Base-by-base conservation (phyloP, 2,329 filamentous ascomycete species). In the Hypoxylon rubiginosum region DNA sequence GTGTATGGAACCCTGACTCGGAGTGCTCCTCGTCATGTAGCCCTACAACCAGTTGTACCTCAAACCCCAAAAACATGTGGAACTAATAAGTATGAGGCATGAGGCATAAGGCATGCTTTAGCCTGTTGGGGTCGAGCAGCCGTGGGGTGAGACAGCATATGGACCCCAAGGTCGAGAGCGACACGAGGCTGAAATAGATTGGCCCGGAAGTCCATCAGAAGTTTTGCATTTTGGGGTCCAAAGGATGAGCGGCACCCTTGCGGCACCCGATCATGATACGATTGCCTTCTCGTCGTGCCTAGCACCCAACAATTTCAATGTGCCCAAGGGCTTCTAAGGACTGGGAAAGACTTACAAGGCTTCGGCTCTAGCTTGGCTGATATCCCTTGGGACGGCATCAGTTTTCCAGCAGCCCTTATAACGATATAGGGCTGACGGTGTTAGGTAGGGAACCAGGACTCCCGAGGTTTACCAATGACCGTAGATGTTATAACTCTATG, bases 81-180 rank as follows among this genome's bases (percentile, higher is more conserved):
- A 49, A 66, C 56, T 64, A 46, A 54, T 41, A 21, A 54, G 51
- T 39, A 39, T 6, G 34, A 50, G 46, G 43, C 41, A 39, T 6
- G 34, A 50, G 46, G 43, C 41, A 51, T 62, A 59, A 54, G 52
- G 62, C 67, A 50, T 45, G 52, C 49, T 26, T 49, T 36, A 56
- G 50, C 34, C 50, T 59, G 52, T 67, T 67, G 64, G 64, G 67
- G 60, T 64, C 64, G 50, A 66, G 39, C 49, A 36, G 26, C 24
- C 57, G 46, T 64, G 68, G 60, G 63, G 68, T 63, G 49, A 64
- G 49, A 66, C 58, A 55, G 34, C 66, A 71, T 24, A 24, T 59
- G 49, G 73, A 71, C 73, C 72, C 72, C 72, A 72, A 73, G 24
- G 56, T 69, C 26, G 61, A 65, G 21, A 56, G 55, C 67, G 52